These are phyloP conservation scores for Alternaria postmessia DNA, from an alignment of 2,329 filamentous ascomycete genomes.

Conservation along the genomic window DNA sequence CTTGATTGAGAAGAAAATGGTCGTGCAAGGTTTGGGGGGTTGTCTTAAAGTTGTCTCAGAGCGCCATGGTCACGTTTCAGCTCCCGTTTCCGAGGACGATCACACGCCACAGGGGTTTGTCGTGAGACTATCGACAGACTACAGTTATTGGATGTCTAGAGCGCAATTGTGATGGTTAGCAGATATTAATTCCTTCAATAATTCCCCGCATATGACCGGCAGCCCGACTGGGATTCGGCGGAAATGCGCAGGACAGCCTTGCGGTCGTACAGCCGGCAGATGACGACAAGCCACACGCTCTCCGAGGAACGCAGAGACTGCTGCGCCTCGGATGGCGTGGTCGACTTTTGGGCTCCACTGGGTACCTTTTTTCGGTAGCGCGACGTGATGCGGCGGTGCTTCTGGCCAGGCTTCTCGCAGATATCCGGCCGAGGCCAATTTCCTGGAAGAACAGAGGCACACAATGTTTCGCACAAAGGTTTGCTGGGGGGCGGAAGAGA, in stretches of 20 bases:
- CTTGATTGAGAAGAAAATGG: slow-evolving; percentile 31
- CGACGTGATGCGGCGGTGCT: slow-evolving; percentile 11
- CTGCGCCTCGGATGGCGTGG: slow-evolving; percentile 28
- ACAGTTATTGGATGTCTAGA: slow-evolving; percentile 22
- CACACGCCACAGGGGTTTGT: slow-evolving; percentile 39
- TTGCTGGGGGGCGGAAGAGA: slow-evolving; percentile 21
- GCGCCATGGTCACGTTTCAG: slow-evolving; percentile 44
- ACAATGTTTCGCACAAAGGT: slow-evolving; percentile 28
- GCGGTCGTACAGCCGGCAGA: slow-evolving; percentile 10
- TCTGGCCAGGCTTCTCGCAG: slow-evolving; percentile 8
- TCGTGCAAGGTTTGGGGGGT: slow-evolving; percentile 31
- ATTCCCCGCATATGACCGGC: slow-evolving; percentile 29
- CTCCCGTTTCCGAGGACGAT: slow-evolving; percentile 37
- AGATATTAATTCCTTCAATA: slow-evolving; percentile 11
- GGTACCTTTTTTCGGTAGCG: slow-evolving; percentile 8
- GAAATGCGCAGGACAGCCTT: slow-evolving; percentile 11
- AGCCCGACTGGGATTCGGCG: not conserved
- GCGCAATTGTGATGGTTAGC: not conserved
- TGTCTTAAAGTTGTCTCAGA: slow-evolving; percentile 50
- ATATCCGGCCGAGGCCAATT: slow-evolving; percentile 15
- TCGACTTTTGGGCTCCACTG: slow-evolving; percentile 15
- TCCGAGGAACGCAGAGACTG: slow-evolving; percentile 5
- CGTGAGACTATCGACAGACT: slow-evolving; percentile 30
- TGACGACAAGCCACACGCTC: slow-evolving; percentile 27
- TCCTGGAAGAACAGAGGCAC: slow-evolving; percentile 12